Conservation (phyloP, 1,284 basidiomycete genomes). For the Porogramme epimiltina region DNA sequence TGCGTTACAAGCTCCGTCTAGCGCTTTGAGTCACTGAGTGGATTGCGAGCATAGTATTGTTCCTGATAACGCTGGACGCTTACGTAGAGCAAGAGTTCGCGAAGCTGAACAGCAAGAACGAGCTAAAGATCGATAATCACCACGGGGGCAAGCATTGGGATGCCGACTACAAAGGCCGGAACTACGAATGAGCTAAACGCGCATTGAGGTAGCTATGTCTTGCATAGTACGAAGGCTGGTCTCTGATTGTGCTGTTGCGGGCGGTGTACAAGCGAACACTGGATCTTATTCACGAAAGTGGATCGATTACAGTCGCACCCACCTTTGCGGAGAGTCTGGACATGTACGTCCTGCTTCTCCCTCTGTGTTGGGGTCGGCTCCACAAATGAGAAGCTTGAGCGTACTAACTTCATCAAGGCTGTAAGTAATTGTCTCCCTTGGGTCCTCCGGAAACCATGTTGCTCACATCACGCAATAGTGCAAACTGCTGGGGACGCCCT, state of each 20-base stretch:
- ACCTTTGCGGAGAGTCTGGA: conserved; percentile 91
- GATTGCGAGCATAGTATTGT: conserved; percentile 57
- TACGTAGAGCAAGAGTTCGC: conserved; percentile 84
- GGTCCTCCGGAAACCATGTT: background rate
- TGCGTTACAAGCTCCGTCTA: conserved; percentile 42
- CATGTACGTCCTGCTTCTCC: conserved; percentile 83
- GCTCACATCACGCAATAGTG: conserved; percentile 41
- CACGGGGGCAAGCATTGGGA: conserved; percentile 96
- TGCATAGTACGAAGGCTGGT: no score
- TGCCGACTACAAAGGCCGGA: conserved; percentile 87
- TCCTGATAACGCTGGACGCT: conserved; percentile 83
- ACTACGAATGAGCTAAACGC: conserved; percentile 88
- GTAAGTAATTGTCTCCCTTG: conserved; percentile 47
- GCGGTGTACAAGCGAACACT: conserved; percentile 25
- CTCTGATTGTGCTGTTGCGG: conserved; percentile 8
- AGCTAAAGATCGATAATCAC: conserved; percentile 62
- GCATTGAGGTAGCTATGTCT: no score
- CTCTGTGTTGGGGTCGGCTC: conserved; percentile 88
- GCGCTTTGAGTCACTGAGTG: no score
- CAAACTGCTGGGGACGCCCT: conserved; percentile 81
- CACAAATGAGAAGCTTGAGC: conserved; percentile 96
- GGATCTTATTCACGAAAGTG: conserved; percentile 66
- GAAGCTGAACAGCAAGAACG: conserved; percentile 87
- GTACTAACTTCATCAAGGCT: conserved; percentile 91
- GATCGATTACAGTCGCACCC: conserved; percentile 94